These are phyloP conservation scores for Solanum chacoense DNA, from an alignment of 305 asterid genomes.

Conservation along the genomic window DNA sequence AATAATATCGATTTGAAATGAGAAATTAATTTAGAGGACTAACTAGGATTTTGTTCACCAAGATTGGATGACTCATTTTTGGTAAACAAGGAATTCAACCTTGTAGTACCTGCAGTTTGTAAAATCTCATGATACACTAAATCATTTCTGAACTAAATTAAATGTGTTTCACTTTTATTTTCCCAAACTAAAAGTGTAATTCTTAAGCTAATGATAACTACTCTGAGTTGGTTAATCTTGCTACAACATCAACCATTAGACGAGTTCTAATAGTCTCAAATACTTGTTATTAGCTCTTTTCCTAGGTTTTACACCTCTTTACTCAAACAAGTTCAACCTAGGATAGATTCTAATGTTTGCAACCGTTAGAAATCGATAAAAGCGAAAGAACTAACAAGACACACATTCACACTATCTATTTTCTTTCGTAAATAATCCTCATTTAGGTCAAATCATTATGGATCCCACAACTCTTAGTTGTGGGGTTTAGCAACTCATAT, in stretches of 20 bases:
- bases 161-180: background rate
- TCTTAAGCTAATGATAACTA: too few relatives aligned
- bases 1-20: background rate
- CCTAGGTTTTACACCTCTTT: background rate
- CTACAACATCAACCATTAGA: background rate
- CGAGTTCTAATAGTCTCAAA: background rate
- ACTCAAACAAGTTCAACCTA: background rate
- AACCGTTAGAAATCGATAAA: background rate
- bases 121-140: background rate
- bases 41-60: background rate
- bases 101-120: too few relatives aligned
- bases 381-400: background rate
- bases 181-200: background rate
- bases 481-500: background rate
- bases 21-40: background rate
- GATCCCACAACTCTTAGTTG: background rate
- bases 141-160: background rate
- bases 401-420: background rate
- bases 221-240: background rate
- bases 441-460: background rate
- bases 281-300: background rate
- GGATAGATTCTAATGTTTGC: background rate
- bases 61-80: too few relatives aligned
- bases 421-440: too few relatives aligned
- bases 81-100: background rate